Evolutionary conservation across 495 filamentous ascomycete species (phyloP), one percentile per base, ranked within the genome.

Genomic region (Chaetomium fimeti): DNA sequence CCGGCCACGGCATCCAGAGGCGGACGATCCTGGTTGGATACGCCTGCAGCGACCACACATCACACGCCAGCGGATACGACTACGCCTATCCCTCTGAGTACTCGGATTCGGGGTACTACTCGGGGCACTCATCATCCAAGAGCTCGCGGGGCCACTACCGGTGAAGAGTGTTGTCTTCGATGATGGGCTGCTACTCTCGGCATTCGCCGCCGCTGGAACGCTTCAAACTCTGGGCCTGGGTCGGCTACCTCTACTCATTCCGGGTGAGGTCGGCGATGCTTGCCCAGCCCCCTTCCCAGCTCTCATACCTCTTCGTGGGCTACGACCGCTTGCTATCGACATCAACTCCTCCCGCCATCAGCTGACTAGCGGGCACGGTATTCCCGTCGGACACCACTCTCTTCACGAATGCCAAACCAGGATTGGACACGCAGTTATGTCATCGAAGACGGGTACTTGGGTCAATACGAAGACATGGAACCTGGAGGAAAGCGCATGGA

Each of bases 11-110:
- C 28, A 81, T 92, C 60, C 85, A 91, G 66, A 87, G 89, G 74
- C 87, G 87, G 69, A 89, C 86, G n/a, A 86, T 95, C 57, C 76
- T 91, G 9, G 91, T 94, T 52, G 91, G 91, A 18, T 92, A 92
- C 67, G 82, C 85, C 28, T 95, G 91, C 77, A 70, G 66, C 42
- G 68, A 75, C n/a, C 81, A 82, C 70, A 65, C 72, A n/a, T 45
- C 49, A 24, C 65, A 63, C 52, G 57, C 64, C 25, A 51, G 61
- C 36, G 64, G 64, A 9, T 68, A 69, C 53, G 58, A 71, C 27
- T 64, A 74, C 70, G 38, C 29, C 5, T 52, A 62, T 9, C 47
- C 72, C 0, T 45, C 72, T 13, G 69, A 72, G 25, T 82, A 83
- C 64, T 79, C 81, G 42, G 81, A 85, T 70, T 82, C 81, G 25